These are phyloP conservation scores for Blastobotrys mokoenaii DNA, from an alignment of 805 yeast genomes.

Conservation along the genomic window DNA sequence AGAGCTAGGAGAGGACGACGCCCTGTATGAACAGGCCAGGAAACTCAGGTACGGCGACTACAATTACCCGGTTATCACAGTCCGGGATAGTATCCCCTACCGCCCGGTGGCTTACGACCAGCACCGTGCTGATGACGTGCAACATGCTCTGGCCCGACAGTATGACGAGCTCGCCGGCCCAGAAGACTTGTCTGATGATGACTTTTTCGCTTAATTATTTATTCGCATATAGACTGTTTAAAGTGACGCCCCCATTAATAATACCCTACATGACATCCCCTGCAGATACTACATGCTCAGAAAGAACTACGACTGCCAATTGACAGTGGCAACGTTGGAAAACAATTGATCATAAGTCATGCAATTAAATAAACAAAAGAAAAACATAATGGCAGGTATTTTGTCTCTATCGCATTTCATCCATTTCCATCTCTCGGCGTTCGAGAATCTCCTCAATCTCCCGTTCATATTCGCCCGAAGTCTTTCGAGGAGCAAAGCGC, in stretches of 20 bases:
- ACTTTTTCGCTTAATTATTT: background rate
- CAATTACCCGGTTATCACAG: constrained; percentile 35
- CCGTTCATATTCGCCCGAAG: constrained; percentile 26
- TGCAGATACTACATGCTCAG: too few species aligned
- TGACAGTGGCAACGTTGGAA: background rate
- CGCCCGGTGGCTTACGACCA: constrained; percentile 13
- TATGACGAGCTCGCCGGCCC: constrained; percentile 16
- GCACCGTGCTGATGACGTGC: constrained; percentile 11
- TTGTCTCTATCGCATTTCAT: constrained; percentile 1
- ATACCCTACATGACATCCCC: too few species aligned
- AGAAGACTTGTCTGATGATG: background rate
- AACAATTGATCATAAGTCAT: background rate
- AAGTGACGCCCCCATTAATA: too few species aligned
- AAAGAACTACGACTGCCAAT: too few species aligned
- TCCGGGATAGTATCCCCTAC: constrained; percentile 19
- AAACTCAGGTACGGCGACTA: constrained; percentile 32
- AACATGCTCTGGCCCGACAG: background rate
- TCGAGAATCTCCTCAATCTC: constrained; percentile 30
- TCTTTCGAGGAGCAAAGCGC: constrained; percentile 20
- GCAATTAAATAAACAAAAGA: background rate
- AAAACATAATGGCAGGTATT: background rate
- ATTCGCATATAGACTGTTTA: background rate
- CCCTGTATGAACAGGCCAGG: constrained; percentile 27
- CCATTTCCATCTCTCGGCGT: constrained; percentile 29
- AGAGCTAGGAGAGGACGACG: constrained; percentile 27